These are phyloP conservation scores for Colletotrichum liaoningense DNA, from an alignment of 2,329 filamentous ascomycete genomes.

Conservation along the genomic window DNA sequence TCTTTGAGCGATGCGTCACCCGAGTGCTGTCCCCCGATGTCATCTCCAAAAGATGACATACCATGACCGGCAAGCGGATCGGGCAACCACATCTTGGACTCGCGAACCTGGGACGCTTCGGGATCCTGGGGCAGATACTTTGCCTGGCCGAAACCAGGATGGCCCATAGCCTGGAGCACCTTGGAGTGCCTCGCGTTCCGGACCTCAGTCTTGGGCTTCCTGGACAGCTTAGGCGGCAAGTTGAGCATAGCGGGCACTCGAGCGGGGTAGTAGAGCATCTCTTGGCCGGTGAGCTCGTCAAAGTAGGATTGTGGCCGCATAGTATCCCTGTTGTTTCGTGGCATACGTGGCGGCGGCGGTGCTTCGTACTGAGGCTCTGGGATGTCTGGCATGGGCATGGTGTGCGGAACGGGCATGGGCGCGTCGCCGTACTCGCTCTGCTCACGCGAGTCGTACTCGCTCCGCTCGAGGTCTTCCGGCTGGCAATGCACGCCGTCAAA, in stretches of 20 bases:
- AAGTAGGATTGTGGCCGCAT: slow-evolving; percentile 68
- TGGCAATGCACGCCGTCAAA: slow-evolving; percentile 85
- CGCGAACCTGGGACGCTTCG: slow-evolving; percentile 38
- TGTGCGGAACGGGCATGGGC: slow-evolving; percentile 27
- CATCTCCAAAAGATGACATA: slow-evolving; percentile 6
- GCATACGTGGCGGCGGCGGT: slow-evolving; percentile 34
- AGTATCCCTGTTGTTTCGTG: slow-evolving; percentile 41
- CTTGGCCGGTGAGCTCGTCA: slow-evolving; percentile 74
- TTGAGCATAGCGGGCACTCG: slow-evolving; percentile 95
- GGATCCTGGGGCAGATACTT: slow-evolving; percentile 47
- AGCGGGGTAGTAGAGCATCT: slow-evolving; percentile 95
- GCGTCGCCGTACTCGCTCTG: slow-evolving; percentile 7
- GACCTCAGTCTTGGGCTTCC: slow-evolving; percentile 71
- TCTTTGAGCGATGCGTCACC: slow-evolving; percentile 15
- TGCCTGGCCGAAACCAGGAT: slow-evolving; percentile 31
- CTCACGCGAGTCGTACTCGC: slow-evolving; percentile 36
- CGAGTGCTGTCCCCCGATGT: background rate
- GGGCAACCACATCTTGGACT: slow-evolving; percentile 58
- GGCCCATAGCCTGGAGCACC: slow-evolving; percentile 70
- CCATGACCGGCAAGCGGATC: slow-evolving; percentile 52
- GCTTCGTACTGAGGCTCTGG: slow-evolving; percentile 37
- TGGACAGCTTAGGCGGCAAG: slow-evolving; percentile 87
- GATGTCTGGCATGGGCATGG: slow-evolving; percentile 37
- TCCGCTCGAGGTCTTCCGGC: slow-evolving; percentile 55
- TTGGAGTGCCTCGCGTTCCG: slow-evolving; percentile 80